A percentile compares a stretch with the other conserved stretches of the same genome.
These are phyloP conservation scores for Pittosporum tobira DNA, from an alignment of 129 eudicot species.

Conservation along the genomic window DNA sequence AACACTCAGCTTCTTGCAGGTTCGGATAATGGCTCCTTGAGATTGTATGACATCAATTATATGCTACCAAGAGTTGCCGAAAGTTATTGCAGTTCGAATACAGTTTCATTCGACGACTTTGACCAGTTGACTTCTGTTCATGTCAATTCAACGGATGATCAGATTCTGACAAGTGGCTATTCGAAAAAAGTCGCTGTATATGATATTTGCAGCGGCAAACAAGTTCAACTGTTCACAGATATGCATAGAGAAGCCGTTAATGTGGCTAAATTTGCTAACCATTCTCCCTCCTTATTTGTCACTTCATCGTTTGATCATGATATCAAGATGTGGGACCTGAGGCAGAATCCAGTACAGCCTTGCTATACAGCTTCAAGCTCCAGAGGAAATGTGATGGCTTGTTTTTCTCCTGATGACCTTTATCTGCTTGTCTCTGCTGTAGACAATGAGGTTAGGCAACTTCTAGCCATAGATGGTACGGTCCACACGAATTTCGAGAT, in stretches of 20 bases:
- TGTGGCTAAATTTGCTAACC: conserved; percentile 77
- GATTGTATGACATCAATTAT: conserved; percentile 58
- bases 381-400: conserved; percentile 89
- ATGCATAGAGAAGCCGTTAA: conserved; percentile 78
- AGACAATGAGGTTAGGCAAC: conserved; percentile 88
- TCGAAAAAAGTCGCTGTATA: conserved; percentile 70
- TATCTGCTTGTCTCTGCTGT: conserved; percentile 83
- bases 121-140: conserved; percentile 87
- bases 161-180: conserved; percentile 66
- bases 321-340: conserved; percentile 88
- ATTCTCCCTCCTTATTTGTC: conserved; percentile 66
- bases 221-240: conserved; percentile 46
- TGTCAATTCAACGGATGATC: conserved; percentile 69
- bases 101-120: conserved; percentile 44
- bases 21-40: conserved; percentile 71
- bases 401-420: conserved; percentile 81
- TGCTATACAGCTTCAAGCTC: conserved; percentile 74
- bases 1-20: conserved; percentile 67
- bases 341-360: conserved; percentile 46
- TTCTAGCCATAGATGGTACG: conserved; percentile 74
- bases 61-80: conserved; percentile 21
- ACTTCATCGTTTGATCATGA: conserved; percentile 79
- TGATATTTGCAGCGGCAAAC: conserved; percentile 60
- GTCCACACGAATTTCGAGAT: conserved; percentile 67
- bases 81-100: conserved; percentile 13